These are phyloP conservation scores for Ocimum tenuiflorum DNA, from an alignment of 257 asterid species.

Conservation along the genomic window DNA sequence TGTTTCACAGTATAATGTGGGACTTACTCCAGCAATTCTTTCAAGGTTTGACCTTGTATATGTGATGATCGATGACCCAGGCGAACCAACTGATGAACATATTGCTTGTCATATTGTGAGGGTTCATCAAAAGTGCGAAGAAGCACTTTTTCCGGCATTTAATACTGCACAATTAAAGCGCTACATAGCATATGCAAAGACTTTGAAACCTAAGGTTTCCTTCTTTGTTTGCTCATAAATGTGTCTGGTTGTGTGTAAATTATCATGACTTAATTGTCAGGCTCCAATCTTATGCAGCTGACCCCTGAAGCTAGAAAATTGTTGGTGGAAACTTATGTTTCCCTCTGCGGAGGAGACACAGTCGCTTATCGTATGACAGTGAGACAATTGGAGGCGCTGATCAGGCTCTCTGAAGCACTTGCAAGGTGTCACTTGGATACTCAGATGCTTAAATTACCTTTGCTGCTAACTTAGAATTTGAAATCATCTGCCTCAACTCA, in stretches of 20 bases:
- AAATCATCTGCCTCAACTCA: conserved; percentile 2
- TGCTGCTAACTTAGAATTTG: neutral
- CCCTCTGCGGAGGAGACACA: conserved; percentile 86
- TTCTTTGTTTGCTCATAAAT: neutral
- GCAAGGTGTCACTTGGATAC: conserved; percentile 78
- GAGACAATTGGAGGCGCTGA: conserved; percentile 88
- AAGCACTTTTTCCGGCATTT: conserved; percentile 80
- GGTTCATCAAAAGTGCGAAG: conserved; percentile 79
- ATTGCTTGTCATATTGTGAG: conserved; percentile 94
- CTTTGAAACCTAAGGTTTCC: conserved; percentile 80
- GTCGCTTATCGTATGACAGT: conserved; percentile 99
- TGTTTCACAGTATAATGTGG: conserved; percentile 83
- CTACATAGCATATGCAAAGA: conserved; percentile 79
- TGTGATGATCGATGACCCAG: conserved; percentile 98
- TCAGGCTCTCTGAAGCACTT: conserved; percentile 95
- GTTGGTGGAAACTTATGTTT: conserved; percentile 83
- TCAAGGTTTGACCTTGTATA: conserved; percentile 97
- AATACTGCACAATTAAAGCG: conserved; percentile 78
- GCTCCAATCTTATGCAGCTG: conserved; percentile 43
- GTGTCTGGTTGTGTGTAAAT: neutral
- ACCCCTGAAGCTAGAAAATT: conserved; percentile 66
- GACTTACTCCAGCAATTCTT: conserved; percentile 98
- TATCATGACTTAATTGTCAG: conserved; percentile 13
- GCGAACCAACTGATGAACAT: conserved; percentile 82
- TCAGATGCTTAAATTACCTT: conserved; percentile 40